Base-by-base conservation (phyloP, 805 yeast genomes). In the Brettanomyces sp. region DNA sequence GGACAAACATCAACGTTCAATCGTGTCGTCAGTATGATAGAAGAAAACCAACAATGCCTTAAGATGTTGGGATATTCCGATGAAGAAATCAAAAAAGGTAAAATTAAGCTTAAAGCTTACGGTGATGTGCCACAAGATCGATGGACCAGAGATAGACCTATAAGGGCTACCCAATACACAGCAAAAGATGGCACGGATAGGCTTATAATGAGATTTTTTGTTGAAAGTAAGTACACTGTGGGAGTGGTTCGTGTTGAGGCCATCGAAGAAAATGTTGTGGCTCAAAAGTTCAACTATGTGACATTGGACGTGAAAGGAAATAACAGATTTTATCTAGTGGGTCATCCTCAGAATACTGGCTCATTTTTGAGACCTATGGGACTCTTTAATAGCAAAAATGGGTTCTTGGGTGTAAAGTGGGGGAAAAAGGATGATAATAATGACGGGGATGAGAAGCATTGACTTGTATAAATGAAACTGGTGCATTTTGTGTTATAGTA, bases 1-100 rank as follows among this genome's bases (percentile, higher is more conserved):
- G 95, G 95, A 23, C 96, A 90, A 59, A 90, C 95, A 0, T 85
- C 83, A 52, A 79, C 95, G 2, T 90, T 90, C 69, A 89, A 90
- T 66, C 77, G 87, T 54, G 95, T 95, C 2, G 89, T 89, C 32
- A 74, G 77, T 11, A 66, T 85, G 55, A 76, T 88, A 36, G 91
- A 90, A 58, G 69, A 81, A 48, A 86, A 83, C 61, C 72, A 73
- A 42, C 63, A 62, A 36, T 81, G 84, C 3, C 80, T 80, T 53
- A 66, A 70, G 51, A 61, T 80, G 30, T 67, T 90, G 36, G 67
- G 66, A n/a, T 62, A 57, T 43, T 46, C 64, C 2, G 49, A 53
- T 12, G 58, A 57, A 13, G 74, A 76, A 28, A 73, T 82, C 50
- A 56, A 68, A 14, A 65, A 63, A 41, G 58, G 66, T 2, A 62